phyloP scores from a whole-genome alignment of 805 yeast genomes.

The Hanseniaspora hatyaiensis region DNA sequence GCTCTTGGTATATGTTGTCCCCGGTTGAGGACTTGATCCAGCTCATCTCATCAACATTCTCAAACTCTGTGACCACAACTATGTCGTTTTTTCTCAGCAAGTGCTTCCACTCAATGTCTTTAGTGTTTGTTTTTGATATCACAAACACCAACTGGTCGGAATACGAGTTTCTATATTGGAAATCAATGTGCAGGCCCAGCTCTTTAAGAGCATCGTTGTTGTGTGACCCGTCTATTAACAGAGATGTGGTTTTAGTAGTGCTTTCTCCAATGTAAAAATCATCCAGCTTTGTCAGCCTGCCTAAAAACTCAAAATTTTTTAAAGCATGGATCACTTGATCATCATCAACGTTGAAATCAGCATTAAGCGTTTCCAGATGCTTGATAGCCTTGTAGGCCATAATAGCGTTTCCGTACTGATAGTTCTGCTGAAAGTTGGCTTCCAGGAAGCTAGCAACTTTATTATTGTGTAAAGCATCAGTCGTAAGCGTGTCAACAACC shows the following conservation, averaged over 20 bases:
- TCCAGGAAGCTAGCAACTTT: conserved; percentile 26
- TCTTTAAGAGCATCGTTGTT: conserved; percentile 76
- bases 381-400: conserved; percentile 53
- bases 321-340: conserved; percentile 42
- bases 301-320: conserved; percentile 62
- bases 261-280: conserved; percentile 21
- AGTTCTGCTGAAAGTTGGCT: conserved; percentile 58
- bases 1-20: conserved; percentile 16
- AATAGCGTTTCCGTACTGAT: conserved; percentile 59
- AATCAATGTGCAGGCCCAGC: conserved; percentile 43
- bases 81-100: conserved; percentile 42
- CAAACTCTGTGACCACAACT: conserved; percentile 53
- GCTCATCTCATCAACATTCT: conserved; percentile 79
- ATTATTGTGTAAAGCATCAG: conserved; percentile 25
- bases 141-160: conserved; percentile 36
- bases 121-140: conserved; percentile 66
- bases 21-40: conserved; percentile 53
- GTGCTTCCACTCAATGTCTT: conserved; percentile 45
- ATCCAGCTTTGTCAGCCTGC: conserved; percentile 53
- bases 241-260: conserved; percentile 23
- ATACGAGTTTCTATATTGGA: conserved; percentile 15
- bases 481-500: conserved; percentile 19
- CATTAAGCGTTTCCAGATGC: conserved; percentile 21
- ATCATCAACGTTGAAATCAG: conserved; percentile 25
- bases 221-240: conserved; percentile 85